Evolutionary conservation across 495 filamentous ascomycete species (phyloP).

Genomic region (Thermothielavioides terrestris): DNA sequence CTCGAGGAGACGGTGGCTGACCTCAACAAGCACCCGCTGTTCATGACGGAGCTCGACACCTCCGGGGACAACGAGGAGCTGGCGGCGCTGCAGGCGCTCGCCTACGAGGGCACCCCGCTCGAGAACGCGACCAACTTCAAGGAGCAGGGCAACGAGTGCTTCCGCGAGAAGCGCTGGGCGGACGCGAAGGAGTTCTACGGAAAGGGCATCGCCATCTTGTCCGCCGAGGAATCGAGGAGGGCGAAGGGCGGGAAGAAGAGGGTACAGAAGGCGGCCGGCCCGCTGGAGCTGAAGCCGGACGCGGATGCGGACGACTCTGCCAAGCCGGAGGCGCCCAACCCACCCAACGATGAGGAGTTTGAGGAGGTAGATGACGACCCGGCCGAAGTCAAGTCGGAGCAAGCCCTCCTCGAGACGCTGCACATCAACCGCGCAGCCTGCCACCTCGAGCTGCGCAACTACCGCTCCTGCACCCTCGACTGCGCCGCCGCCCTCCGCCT

Average conservation of each 20-base stretch:
- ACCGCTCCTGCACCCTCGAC: conserved; percentile 72
- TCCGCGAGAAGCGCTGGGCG: conserved; percentile 59
- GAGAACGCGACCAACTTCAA: conserved; percentile 75
- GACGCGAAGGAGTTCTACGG: conserved; percentile 89
- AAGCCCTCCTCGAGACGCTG: conserved; percentile 59
- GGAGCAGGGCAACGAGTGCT: conserved; percentile 84
- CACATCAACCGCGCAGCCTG: conserved; percentile 82
- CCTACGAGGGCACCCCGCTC: conserved; percentile 80
- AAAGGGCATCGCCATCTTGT: conserved; percentile 65
- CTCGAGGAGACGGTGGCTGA: conserved; percentile 63
- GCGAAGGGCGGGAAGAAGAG: conserved; percentile 10
- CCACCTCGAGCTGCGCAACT: conserved; percentile 66
- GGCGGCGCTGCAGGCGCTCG: conserved; percentile 79
- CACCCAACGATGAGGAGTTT: neutral
- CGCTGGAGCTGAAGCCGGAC: conserved; percentile 27
- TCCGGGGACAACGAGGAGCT: conserved; percentile 60
- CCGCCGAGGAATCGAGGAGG: conserved; percentile 45
- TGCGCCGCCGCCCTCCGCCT: conserved; percentile 70
- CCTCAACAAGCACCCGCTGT: conserved; percentile 76
- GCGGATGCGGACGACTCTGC: conserved; percentile 22
- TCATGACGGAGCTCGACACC: conserved; percentile 80
- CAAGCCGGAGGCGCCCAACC: conserved; percentile 22
- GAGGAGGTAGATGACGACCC: conserved; percentile 33
- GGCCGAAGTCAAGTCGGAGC: conserved; percentile 49
- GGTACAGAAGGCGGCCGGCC: conserved; percentile 23